These are phyloP conservation scores for Cryphonectria radicalis DNA, from an alignment of 2,329 filamentous ascomycete genomes.

Conservation along the genomic window DNA sequence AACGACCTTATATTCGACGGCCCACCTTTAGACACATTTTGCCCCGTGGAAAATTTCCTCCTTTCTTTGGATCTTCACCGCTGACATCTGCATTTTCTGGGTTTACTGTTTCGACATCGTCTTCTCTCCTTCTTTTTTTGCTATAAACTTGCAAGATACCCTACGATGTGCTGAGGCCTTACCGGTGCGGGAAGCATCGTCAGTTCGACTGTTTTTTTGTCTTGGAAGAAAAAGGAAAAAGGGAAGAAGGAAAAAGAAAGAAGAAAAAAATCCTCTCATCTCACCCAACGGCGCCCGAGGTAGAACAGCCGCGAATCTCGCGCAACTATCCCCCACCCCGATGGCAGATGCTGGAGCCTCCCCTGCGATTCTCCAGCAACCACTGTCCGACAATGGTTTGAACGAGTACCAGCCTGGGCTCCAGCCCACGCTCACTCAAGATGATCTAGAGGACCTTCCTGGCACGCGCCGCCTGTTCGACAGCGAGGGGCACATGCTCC, in stretches of 20 bases:
- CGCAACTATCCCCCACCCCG: conserved; percentile 21
- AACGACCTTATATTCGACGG: conserved; percentile 17
- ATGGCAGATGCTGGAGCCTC: conserved; percentile 27
- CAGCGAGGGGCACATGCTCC: conserved; percentile 28
- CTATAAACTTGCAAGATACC: not conserved
- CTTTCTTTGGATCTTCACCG: conserved; percentile 15
- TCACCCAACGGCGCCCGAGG: conserved; percentile 5
- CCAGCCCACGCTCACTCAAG: conserved; percentile 28
- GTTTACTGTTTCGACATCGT: not conserved
- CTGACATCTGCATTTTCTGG: not conserved
- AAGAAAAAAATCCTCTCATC: not conserved
- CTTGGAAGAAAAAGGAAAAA: not conserved
- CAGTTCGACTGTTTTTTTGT: not conserved
- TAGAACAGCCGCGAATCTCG: conserved; percentile 17
- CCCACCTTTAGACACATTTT: conserved; percentile 19
- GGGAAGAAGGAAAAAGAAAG: not conserved
- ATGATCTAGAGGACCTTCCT: conserved; percentile 28
- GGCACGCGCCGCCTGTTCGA: conserved; percentile 30
- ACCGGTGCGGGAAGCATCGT: conserved; percentile 30
- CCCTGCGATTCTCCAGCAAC: conserved; percentile 22
- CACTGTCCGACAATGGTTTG: conserved; percentile 26
- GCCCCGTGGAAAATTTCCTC: conserved; percentile 24
- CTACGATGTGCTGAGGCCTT: conserved; percentile 30
- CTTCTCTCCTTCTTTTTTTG: not conserved
- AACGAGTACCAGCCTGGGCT: conserved; percentile 17